Percentiles rank a stretch among this genome's conserved stretches.
phyloP scores from a whole-genome alignment of 2,329 filamentous ascomycete genomes.

The Monosporascus ibericus region DNA sequence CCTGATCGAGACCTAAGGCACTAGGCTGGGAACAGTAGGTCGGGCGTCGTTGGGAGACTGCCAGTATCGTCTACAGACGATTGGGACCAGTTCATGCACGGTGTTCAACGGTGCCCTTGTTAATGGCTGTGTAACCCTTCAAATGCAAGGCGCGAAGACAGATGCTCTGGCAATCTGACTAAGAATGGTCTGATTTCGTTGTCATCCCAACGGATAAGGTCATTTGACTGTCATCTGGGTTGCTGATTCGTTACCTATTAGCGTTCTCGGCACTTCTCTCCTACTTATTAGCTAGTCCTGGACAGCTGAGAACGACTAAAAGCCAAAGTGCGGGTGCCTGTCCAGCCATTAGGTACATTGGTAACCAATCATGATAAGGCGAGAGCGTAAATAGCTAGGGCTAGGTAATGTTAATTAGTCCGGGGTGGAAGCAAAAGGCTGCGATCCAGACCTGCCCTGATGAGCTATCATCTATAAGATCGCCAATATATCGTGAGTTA shows the following conservation, averaged over 20 bases:
- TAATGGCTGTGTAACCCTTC: neutral
- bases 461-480: neutral
- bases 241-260: neutral
- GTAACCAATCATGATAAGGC: neutral
- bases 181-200: neutral
- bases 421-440: neutral
- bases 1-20: too few relatives aligned
- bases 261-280: neutral
- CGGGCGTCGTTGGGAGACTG: neutral
- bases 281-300: neutral
- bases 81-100: neutral
- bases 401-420: neutral
- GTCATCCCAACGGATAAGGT: neutral
- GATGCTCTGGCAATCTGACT: neutral
- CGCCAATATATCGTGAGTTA: neutral
- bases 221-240: neutral
- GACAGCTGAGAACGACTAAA: neutral
- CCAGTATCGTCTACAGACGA: neutral
- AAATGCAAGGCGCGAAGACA: neutral
- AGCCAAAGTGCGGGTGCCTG: neutral
- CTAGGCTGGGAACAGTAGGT: too few relatives aligned
- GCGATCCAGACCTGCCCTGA: neutral
- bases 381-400: neutral
- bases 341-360: neutral
- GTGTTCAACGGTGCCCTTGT: neutral